These are phyloP conservation scores for Neofusicoccum cordaticola DNA, from an alignment of 2,329 filamentous ascomycete genomes.

Conservation along the genomic window DNA sequence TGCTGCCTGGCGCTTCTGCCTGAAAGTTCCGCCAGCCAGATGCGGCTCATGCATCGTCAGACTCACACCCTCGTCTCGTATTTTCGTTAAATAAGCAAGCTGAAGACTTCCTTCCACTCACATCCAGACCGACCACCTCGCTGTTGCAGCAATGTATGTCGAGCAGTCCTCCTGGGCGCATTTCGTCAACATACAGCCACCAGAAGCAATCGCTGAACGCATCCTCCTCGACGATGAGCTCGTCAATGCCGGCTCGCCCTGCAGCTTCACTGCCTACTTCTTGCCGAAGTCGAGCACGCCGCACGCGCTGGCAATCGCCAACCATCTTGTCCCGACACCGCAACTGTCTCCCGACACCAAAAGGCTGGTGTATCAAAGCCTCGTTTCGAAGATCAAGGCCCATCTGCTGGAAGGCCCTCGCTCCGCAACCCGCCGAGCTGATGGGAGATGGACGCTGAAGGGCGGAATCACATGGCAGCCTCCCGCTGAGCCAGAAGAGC, in stretches of 20 bases:
- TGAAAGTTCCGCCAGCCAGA: no score
- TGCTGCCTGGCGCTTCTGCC: no score
- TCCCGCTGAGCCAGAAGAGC: no score
- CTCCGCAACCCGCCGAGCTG: no score
- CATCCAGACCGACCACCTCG: no score
- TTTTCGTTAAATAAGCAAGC: no score
- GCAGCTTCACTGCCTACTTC: not conserved
- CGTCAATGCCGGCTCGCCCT: not conserved
- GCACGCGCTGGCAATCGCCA: not conserved
- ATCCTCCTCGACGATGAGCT: not conserved
- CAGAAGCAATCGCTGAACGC: not conserved
- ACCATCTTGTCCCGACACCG: not conserved
- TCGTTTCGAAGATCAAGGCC: not conserved
- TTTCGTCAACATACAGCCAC: not conserved
- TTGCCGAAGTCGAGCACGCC: not conserved
- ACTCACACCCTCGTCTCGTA: no score
- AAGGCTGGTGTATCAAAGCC: not conserved
- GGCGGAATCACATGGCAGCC: no score
- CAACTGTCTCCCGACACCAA: not conserved
- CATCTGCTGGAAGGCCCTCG: not conserved
- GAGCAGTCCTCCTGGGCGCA: not conserved
- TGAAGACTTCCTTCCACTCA: no score
- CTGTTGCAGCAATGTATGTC: not conserved
- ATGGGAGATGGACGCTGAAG: no score
- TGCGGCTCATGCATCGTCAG: no score